Percentiles rank a stretch among this genome's conserved stretches.
These are phyloP conservation scores for Pilasporangium apinafurcum DNA, from an alignment of 352 stramenopile species.

Conservation along the genomic window DNA sequence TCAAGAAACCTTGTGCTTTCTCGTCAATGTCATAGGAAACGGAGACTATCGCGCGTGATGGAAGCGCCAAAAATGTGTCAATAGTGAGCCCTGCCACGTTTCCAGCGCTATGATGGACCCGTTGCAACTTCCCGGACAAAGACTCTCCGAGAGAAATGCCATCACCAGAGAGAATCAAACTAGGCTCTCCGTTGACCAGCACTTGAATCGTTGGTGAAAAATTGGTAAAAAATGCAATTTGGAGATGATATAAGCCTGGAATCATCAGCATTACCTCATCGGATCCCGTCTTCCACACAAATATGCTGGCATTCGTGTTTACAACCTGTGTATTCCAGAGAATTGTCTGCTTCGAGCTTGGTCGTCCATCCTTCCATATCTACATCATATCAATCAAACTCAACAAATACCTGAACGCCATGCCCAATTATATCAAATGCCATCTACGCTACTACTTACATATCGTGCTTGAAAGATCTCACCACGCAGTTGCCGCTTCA, in stretches of 20 bases:
- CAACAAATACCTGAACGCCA: not conserved
- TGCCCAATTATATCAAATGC: not conserved
- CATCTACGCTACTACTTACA: constrained; percentile 20
- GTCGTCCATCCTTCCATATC: constrained; percentile 67
- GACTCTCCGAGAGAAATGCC: not conserved
- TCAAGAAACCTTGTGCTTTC: constrained; percentile 63
- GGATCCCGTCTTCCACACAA: constrained; percentile 47
- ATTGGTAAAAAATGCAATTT: constrained; percentile 65
- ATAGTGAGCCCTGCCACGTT: constrained; percentile 49
- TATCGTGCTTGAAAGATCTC: constrained; percentile 74
- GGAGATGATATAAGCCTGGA: constrained; percentile 62
- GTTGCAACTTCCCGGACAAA: constrained; percentile 4
- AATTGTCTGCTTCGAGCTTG: constrained; percentile 46
- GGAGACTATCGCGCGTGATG: constrained; percentile 30
- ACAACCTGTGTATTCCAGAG: constrained; percentile 61
- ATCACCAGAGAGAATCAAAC: constrained; percentile 7
- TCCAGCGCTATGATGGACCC: constrained; percentile 50
- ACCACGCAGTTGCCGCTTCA: constrained; percentile 51
- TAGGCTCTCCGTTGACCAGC: constrained; percentile 57
- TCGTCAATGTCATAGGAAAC: constrained; percentile 67
- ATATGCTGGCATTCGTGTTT: constrained; percentile 63
- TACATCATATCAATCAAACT: constrained; percentile 7
- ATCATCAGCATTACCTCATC: constrained; percentile 45
- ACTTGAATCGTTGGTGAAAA: constrained; percentile 46
- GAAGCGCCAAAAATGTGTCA: constrained; percentile 51